Percentiles rank a stretch among this genome's conserved stretches.
These are phyloP conservation scores for Tricholomella constricta DNA, from an alignment of 768 basidiomycete genomes.

Conservation along the genomic window DNA sequence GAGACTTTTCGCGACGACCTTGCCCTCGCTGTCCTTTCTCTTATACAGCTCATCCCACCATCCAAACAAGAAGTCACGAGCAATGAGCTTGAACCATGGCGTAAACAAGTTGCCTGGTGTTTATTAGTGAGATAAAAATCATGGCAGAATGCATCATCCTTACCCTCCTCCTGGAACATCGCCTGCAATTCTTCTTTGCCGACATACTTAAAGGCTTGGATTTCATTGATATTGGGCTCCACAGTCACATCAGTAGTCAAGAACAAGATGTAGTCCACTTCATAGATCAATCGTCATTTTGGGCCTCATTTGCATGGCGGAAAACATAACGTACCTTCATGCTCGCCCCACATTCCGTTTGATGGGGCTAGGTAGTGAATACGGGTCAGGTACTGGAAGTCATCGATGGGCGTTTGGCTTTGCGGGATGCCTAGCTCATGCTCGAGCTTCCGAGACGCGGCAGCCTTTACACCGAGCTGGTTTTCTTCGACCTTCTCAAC, in stretches of 20 bases:
- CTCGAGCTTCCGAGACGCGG: conserved; percentile 94
- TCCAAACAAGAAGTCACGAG: conserved; percentile 92
- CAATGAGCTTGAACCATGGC: conserved; percentile 99
- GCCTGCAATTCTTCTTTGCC: conserved; percentile 84
- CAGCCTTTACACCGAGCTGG: conserved; percentile 82
- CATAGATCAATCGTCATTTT: not conserved
- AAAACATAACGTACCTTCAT: conserved; percentile 69
- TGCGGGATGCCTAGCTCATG: conserved; percentile 94
- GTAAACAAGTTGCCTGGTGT: conserved; percentile 82
- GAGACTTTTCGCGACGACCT: conserved; percentile 64
- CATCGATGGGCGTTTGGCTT: conserved; percentile 72
- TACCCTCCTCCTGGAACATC: conserved; percentile 87
- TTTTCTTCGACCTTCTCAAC: conserved; percentile 75
- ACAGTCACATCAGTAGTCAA: conserved; percentile 86
- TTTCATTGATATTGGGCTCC: conserved; percentile 85
- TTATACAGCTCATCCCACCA: conserved; percentile 95
- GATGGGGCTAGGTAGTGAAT: conserved; percentile 98
- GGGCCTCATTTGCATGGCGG: not conserved
- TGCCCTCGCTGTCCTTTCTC: conserved; percentile 57
- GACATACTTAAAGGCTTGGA: conserved; percentile 89
- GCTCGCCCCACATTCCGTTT: conserved; percentile 94
- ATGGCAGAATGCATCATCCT: conserved; percentile 20
- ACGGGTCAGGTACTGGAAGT: conserved; percentile 92
- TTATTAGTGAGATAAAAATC: not conserved
- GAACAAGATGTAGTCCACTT: conserved; percentile 99